A percentile compares a stretch with the other conserved stretches of the same genome.
Evolutionary conservation across 805 yeast species (phyloP).

Genomic region (Cyberlindnera americana): DNA sequence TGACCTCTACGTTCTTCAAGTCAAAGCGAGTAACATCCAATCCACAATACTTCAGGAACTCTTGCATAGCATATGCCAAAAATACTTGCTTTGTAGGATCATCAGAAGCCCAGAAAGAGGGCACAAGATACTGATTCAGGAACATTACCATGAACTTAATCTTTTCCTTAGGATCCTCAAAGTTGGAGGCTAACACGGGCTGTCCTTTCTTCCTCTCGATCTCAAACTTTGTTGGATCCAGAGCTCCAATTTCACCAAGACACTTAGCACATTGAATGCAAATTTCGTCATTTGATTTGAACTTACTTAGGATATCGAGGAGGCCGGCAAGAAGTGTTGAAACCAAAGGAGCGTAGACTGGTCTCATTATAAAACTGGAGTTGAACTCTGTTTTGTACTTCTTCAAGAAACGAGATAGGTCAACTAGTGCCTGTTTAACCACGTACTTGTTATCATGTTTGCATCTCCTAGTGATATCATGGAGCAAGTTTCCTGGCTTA

Average conservation of each 20-base stretch:
- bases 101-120: conserved; percentile 84
- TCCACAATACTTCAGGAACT: conserved; percentile 63
- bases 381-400: conserved; percentile 50
- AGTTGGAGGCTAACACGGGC: conserved; percentile 54
- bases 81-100: conserved; percentile 82
- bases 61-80: conserved; percentile 87
- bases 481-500: conserved; percentile 36
- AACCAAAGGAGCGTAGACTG: conserved; percentile 31
- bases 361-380: conserved; percentile 37
- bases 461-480: conserved; percentile 53
- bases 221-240: conserved; percentile 61
- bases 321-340: conserved; percentile 50
- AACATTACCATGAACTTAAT: conserved; percentile 60
- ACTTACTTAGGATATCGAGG: conserved; percentile 54
- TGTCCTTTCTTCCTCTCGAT: conserved; percentile 37
- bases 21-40: conserved; percentile 36
- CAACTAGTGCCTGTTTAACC: conserved; percentile 66
- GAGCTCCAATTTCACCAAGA: conserved; percentile 71
- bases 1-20: conserved; percentile 22
- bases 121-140: conserved; percentile 67
- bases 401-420: conserved; percentile 51
- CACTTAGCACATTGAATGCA: conserved; percentile 63
- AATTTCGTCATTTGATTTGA: conserved; percentile 46
- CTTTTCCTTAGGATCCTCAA: conserved; percentile 60
- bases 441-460: conserved; percentile 65